Conservation (phyloP, 257 asterid species). For the Coffea canephora region DNA sequence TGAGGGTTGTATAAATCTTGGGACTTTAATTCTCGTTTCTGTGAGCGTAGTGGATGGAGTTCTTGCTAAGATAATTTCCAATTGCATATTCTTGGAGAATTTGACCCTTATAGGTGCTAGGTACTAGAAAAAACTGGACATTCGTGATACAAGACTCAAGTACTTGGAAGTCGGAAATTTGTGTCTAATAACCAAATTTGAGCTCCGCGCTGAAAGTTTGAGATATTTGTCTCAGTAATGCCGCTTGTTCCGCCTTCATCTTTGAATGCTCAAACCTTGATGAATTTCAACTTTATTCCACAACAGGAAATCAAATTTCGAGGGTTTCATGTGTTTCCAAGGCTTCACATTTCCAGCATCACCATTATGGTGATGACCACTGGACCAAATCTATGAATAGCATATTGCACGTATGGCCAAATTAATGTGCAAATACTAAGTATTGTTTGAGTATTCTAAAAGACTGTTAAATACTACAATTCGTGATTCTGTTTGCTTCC, state of each 20-base stretch:
- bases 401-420: neutral
- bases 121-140: neutral
- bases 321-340: too few species aligned
- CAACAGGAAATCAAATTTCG: too few species aligned
- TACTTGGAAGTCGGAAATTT: neutral
- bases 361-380: too few species aligned
- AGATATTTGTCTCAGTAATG: neutral
- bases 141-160: neutral
- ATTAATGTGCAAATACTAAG: neutral
- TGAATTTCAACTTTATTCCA: neutral
- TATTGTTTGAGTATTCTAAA: too few species aligned
- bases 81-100: neutral
- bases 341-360: too few species aligned
- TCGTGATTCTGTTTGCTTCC: neutral
- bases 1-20: neutral
- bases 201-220: neutral
- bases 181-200: neutral
- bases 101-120: neutral
- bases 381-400: too few species aligned
- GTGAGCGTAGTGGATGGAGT: neutral
- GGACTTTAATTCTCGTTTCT: neutral
- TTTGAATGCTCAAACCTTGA: constrained; percentile 1
- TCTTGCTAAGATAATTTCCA: neutral
- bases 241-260: neutral
- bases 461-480: too few species aligned